Evolutionary conservation across 257 asterid species (phyloP).

Genomic region (Rubia yunnanensis): DNA sequence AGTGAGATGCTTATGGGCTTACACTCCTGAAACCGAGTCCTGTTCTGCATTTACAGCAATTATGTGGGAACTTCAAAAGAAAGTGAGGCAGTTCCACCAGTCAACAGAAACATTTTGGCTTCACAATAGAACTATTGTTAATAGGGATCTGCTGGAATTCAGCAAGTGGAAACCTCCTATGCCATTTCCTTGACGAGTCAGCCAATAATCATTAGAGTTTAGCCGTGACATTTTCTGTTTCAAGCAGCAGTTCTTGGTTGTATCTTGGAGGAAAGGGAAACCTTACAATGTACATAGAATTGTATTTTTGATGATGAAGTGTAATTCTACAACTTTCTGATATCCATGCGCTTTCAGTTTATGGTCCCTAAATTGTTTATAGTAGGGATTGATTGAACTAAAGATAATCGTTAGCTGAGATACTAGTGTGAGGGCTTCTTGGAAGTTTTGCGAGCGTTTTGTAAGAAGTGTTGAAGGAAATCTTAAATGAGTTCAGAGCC

Average conservation of each 20-base stretch:
- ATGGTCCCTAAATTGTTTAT: not conserved
- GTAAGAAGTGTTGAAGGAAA: not conserved
- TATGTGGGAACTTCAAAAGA: conserved; percentile 83
- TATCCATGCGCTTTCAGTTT: not conserved
- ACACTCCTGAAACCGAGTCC: conserved; percentile 54
- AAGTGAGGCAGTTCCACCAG: conserved; percentile 84
- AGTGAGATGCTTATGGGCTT: conserved; percentile 79
- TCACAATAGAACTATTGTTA: conserved; percentile 67
- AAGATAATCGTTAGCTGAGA: not conserved
- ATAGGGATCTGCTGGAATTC: conserved; percentile 68
- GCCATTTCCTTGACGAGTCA: conserved; percentile 51
- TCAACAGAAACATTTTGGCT: conserved; percentile 92
- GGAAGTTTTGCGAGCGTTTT: not conserved
- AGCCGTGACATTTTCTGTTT: not conserved
- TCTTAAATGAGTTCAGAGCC: conserved; percentile 15
- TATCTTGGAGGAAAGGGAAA: not conserved
- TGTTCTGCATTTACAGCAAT: conserved; percentile 85
- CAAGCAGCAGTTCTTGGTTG: not conserved
- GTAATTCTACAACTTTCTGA: not conserved
- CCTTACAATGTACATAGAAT: not conserved
- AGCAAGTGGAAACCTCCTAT: conserved; percentile 66
- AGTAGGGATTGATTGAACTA: not conserved
- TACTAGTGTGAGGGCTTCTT: no score
- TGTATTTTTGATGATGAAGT: not conserved
- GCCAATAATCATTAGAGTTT: not conserved